phyloP scores from a whole-genome alignment of 2,329 filamentous ascomycete genomes.

The Apiospora sp. region DNA sequence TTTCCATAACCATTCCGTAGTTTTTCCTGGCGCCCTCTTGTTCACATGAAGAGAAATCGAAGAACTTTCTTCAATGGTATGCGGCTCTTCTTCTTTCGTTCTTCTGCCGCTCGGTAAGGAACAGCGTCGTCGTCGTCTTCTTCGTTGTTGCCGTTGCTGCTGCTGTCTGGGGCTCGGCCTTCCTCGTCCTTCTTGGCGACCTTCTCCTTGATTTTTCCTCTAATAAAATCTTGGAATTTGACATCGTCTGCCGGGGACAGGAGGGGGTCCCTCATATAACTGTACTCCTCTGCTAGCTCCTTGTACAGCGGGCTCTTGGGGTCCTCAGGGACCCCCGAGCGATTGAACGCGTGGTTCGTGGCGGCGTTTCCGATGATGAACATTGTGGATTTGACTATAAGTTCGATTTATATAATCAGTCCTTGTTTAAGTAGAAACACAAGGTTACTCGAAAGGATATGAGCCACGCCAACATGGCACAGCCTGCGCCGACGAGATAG shows the following conservation, averaged over 20 bases:
- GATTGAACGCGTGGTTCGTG: background rate
- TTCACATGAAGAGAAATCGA: background rate
- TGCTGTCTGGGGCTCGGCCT: background rate
- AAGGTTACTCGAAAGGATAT: background rate
- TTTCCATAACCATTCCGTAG: background rate
- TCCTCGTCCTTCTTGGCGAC: background rate
- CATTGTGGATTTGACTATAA: background rate
- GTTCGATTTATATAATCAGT: background rate
- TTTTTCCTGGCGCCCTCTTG: background rate
- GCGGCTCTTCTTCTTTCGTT: background rate
- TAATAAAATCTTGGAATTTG: slow-evolving; percentile 10
- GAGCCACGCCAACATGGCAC: background rate
- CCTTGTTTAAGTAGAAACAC: background rate
- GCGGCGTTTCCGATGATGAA: slow-evolving; percentile 2
- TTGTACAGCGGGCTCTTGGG: slow-evolving; percentile 7
- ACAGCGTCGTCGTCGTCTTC: too few species aligned
- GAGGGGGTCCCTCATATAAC: slow-evolving; percentile 5
- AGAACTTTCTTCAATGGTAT: background rate
- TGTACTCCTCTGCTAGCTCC: background rate
- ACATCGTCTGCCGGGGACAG: background rate
- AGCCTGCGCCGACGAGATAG: background rate
- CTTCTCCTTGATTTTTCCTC: background rate
- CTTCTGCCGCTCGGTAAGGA: background rate
- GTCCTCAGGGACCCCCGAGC: background rate
- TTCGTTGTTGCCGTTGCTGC: background rate